Evolutionary conservation across 2,329 filamentous ascomycete species (phyloP).

Genomic region (Colletotrichum echinochloae): DNA sequence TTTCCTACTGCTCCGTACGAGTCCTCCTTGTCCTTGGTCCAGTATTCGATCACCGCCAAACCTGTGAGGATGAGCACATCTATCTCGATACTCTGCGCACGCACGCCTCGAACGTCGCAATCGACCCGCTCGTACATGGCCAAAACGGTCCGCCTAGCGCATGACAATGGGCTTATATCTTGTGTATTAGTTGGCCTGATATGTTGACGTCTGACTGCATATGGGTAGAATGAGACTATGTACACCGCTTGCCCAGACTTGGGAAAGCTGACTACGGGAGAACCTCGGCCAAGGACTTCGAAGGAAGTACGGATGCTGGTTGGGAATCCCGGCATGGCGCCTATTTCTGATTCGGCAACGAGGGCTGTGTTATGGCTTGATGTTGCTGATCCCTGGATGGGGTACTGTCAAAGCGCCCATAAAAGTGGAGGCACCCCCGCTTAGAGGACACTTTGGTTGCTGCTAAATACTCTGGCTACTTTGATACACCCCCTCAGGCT

Average conservation of each 20-base stretch:
- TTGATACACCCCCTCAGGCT: no score
- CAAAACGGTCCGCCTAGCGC: no score
- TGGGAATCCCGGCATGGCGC: neutral
- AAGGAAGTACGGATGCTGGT: neutral
- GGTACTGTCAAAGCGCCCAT: no score
- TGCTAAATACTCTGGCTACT: no score
- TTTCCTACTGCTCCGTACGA: neutral
- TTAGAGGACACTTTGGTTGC: no score
- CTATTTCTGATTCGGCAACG: neutral
- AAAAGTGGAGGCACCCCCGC: no score
- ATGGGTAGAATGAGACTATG: no score
- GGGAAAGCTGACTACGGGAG: neutral
- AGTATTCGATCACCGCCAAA: constrained; percentile 18
- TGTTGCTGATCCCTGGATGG: neutral
- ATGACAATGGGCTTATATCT: neutral
- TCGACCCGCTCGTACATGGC: constrained; percentile 4
- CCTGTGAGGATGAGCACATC: constrained; percentile 36
- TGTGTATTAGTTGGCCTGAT: neutral
- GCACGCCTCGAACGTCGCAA: constrained; percentile 33
- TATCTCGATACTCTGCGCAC: constrained; percentile 35
- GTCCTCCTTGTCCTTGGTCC: constrained; percentile 24
- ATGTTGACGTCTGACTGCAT: no score
- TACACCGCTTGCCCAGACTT: neutral
- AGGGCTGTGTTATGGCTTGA: neutral
- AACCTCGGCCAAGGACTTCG: neutral